These are phyloP conservation scores for Amphibolis antarctica DNA, from an alignment of 106 monocot genomes.

Conservation along the genomic window DNA sequence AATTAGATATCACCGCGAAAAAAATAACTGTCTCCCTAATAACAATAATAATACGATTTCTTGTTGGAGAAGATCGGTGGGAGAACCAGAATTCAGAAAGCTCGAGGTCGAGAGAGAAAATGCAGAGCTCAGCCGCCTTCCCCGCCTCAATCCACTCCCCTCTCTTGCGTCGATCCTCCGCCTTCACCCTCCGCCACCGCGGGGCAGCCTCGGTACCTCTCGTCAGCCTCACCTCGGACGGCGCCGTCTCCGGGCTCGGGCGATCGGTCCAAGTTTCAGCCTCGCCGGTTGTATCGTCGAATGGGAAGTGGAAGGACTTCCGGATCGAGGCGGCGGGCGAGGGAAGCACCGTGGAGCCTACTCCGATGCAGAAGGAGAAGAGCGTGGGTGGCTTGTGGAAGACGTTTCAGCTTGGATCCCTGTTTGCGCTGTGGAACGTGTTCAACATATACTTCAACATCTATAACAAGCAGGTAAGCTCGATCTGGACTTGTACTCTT, in stretches of 20 bases:
- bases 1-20: too few species aligned
- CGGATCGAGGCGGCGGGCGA: neutral
- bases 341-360: neutral
- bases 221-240: too few species aligned
- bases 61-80: too few species aligned
- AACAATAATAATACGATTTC: too few species aligned
- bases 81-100: too few species aligned
- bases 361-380: neutral
- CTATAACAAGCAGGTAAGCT: conserved; percentile 48
- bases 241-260: too few species aligned
- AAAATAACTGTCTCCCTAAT: too few species aligned
- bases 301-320: neutral
- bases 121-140: conserved; percentile 14
- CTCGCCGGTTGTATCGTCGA: neutral
- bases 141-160: neutral
- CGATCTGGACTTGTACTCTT: neutral
- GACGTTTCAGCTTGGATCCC: conserved; percentile 45
- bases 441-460: conserved; percentile 89
- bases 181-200: neutral
- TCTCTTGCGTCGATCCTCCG: neutral
- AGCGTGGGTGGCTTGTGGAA: conserved; percentile 5
- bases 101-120: neutral
- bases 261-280: too few species aligned
- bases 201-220: neutral
- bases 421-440: conserved; percentile 61